These are phyloP conservation scores for Ceratobasidium theobromae DNA, from an alignment of 1,284 basidiomycete species.

Conservation along the genomic window DNA sequence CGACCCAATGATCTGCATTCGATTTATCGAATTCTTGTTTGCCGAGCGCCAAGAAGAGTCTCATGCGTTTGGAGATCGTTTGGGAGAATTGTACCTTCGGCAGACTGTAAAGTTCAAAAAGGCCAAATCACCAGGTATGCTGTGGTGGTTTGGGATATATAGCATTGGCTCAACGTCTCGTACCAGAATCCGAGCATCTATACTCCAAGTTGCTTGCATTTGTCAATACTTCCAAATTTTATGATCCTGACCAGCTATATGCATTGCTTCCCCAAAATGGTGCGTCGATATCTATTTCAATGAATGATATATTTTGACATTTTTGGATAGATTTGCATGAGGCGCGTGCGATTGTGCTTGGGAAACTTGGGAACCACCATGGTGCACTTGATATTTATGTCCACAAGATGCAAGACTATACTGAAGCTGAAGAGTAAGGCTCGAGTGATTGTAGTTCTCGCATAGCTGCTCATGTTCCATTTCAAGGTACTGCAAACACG, in stretches of 20 bases:
- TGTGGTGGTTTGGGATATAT: slow-evolving; percentile 49
- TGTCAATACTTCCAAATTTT: slow-evolving; percentile 69
- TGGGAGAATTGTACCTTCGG: slow-evolving; percentile 81
- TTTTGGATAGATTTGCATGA: slow-evolving; percentile 68
- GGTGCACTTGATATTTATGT: slow-evolving; percentile 93
- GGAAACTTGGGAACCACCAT: slow-evolving; percentile 87
- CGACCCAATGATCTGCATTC: slow-evolving; percentile 64
- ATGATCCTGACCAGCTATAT: slow-evolving; percentile 79
- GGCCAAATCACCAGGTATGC: slow-evolving; percentile 57
- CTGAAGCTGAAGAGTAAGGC: slow-evolving; percentile 80
- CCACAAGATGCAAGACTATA: slow-evolving; percentile 76
- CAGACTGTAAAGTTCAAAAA: slow-evolving; percentile 50
- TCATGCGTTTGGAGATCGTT: slow-evolving; percentile 78
- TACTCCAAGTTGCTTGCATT: slow-evolving; percentile 78
- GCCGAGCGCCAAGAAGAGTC: slow-evolving; percentile 68
- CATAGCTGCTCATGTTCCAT: neutral
- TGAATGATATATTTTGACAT: neutral
- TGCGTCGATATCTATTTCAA: slow-evolving; percentile 41
- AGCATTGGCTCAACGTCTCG: neutral
- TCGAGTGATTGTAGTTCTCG: neutral
- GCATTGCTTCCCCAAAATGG: slow-evolving; percentile 74
- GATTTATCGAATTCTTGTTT: slow-evolving; percentile 89
- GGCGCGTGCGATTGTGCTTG: slow-evolving; percentile 86
- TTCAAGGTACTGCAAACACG: slow-evolving; percentile 79
- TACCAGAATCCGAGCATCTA: slow-evolving; percentile 50